Percentiles rank a stretch among this genome's conserved stretches.
These are phyloP conservation scores for Aspergillus persii DNA, from an alignment of 2,329 filamentous ascomycete species.

Conservation along the genomic window DNA sequence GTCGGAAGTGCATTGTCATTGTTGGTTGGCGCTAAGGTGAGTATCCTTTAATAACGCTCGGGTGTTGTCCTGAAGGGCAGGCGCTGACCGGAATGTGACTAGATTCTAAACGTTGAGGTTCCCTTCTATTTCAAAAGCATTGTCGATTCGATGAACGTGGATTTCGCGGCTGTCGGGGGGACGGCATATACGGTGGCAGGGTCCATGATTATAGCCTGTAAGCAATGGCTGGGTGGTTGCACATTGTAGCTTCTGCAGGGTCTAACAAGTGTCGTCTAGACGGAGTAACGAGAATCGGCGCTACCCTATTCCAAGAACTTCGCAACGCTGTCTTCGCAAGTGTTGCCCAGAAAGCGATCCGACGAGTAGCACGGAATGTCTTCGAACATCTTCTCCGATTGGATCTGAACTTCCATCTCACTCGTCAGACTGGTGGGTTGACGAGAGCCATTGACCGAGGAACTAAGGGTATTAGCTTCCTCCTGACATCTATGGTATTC, in stretches of 20 bases:
- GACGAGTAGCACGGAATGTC: constrained; percentile 84
- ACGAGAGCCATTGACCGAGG: constrained; percentile 93
- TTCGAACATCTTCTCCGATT: constrained; percentile 86
- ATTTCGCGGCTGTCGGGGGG: constrained; percentile 80
- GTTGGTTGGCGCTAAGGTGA: constrained; percentile 80
- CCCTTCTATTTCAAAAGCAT: constrained; percentile 99
- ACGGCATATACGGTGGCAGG: constrained; percentile 87
- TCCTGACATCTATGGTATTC: constrained; percentile 97
- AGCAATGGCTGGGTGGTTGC: constrained; percentile 23
- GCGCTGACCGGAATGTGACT: constrained; percentile 7
- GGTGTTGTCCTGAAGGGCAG: constrained; percentile 8
- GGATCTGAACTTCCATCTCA: constrained; percentile 90
- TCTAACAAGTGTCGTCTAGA: constrained; percentile 47
- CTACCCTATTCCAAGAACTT: constrained; percentile 86
- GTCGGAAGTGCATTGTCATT: constrained; percentile 81
- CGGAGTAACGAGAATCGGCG: constrained; percentile 81
- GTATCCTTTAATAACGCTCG: constrained; percentile 1
- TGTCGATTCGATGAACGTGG: constrained; percentile 96
- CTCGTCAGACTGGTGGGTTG: constrained; percentile 89
- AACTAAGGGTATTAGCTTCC: constrained; percentile 96
- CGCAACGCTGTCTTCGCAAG: constrained; percentile 96
- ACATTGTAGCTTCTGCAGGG: not conserved
- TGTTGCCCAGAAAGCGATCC: constrained; percentile 94
- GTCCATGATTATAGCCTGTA: constrained; percentile 85
- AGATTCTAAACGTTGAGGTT: constrained; percentile 90